A percentile compares a stretch with the other conserved stretches of the same genome.
Evolutionary conservation across 2,329 filamentous ascomycete species (phyloP).

Genomic region (Cordyceps tenuipes): DNA sequence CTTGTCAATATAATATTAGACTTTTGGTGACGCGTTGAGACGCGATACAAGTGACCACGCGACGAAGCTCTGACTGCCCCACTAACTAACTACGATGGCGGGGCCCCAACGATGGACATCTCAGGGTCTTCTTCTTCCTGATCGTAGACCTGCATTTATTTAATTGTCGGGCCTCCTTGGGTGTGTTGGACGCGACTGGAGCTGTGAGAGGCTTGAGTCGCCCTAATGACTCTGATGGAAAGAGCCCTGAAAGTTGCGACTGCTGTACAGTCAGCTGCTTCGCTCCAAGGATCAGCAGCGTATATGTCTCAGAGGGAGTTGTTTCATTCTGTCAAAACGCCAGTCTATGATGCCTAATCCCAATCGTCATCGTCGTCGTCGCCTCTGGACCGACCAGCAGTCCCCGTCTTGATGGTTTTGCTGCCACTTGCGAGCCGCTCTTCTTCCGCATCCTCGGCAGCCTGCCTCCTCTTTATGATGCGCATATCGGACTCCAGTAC

Average conservation of each 20-base stretch:
- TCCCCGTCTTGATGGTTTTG: conserved; percentile 44
- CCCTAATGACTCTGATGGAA: not conserved
- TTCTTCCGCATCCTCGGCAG: conserved; percentile 53
- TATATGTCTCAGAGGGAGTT: not conserved
- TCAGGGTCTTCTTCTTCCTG: not conserved
- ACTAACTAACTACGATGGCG: conserved; percentile 7
- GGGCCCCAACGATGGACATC: not conserved
- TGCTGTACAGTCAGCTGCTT: not conserved
- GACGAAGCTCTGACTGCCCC: not conserved
- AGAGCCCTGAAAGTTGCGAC: not conserved
- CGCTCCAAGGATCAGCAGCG: not conserved
- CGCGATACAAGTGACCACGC: conserved; percentile 7
- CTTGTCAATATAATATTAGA: not conserved
- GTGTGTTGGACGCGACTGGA: not conserved
- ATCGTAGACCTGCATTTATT: not conserved
- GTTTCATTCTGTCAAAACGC: not conserved
- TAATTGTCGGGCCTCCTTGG: not conserved
- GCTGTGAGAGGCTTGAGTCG: not conserved
- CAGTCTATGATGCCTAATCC: conserved; percentile 37
- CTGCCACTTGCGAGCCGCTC: conserved; percentile 37
- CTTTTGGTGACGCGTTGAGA: conserved; percentile 7
- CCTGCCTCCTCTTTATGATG: conserved; percentile 53
- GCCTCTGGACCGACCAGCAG: conserved; percentile 33
- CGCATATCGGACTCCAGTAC: conserved; percentile 72
- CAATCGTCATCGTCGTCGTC: conserved; percentile 49